Evolutionary conservation across 345 rosid species (phyloP).

Genomic region (Pugionium cornutum): DNA sequence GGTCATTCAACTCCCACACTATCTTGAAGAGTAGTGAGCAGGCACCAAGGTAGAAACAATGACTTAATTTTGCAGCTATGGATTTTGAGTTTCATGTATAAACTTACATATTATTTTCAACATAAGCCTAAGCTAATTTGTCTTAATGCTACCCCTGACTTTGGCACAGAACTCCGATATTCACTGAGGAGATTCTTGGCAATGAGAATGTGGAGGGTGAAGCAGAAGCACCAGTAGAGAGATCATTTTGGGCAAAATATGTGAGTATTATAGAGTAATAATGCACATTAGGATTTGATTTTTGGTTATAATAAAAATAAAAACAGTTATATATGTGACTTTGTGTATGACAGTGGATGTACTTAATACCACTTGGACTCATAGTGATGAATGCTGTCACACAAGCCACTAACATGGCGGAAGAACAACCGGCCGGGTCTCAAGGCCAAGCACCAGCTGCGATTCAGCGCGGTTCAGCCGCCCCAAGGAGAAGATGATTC

Average conservation of each 20-base stretch:
- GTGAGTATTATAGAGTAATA: slow-evolving; percentile 8
- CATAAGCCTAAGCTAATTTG: neutral
- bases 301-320: neutral
- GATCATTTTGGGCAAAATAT: slow-evolving; percentile 30
- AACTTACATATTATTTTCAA: no score
- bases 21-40: slow-evolving; percentile 35
- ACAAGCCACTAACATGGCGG: slow-evolving; percentile 20
- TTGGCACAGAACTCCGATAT: slow-evolving; percentile 17
- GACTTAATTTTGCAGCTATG: neutral
- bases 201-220: slow-evolving; percentile 29
- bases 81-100: neutral
- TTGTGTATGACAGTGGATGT: slow-evolving; percentile 26
- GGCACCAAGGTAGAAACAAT: slow-evolving; percentile 27
- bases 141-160: neutral
- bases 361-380: slow-evolving; percentile 29
- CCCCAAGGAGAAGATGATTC: slow-evolving; percentile 24
- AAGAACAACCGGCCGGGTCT: slow-evolving; percentile 19
- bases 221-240: slow-evolving; percentile 22
- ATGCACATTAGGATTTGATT: neutral
- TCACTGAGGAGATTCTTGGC: slow-evolving; percentile 28
- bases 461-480: slow-evolving; percentile 20
- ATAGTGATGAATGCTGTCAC: slow-evolving; percentile 30
- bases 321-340: neutral
- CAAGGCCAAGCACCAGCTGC: slow-evolving; percentile 30
- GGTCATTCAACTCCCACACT: slow-evolving; percentile 28